Evolutionary conservation across 1,284 basidiomycete species (phyloP).

Genomic region (Ganoderma lingzhi): DNA sequence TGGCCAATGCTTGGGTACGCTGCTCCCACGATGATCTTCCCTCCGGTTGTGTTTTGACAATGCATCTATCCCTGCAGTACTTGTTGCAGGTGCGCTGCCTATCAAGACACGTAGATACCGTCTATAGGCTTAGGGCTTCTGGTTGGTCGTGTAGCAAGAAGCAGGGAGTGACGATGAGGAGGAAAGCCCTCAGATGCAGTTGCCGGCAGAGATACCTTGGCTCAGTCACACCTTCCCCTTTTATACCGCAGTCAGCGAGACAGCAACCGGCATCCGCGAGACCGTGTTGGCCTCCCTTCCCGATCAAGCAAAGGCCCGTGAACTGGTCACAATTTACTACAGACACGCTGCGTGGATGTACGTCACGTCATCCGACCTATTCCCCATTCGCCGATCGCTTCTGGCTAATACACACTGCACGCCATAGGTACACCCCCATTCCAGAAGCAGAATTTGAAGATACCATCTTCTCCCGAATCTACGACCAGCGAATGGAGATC

Average conservation of each 20-base stretch:
- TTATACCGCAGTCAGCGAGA: slow-evolving; percentile 50
- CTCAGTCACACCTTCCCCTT: slow-evolving; percentile 68
- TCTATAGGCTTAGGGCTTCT: slow-evolving; percentile 17
- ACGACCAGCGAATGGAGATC: slow-evolving; percentile 48
- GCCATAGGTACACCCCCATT: slow-evolving; percentile 67
- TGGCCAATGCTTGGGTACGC: slow-evolving; percentile 73
- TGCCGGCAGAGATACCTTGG: slow-evolving; percentile 64
- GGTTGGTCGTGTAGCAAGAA: slow-evolving; percentile 56
- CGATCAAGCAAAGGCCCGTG: slow-evolving; percentile 49
- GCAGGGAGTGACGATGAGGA: slow-evolving; percentile 62
- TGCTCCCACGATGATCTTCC: slow-evolving; percentile 4
- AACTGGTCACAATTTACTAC: slow-evolving; percentile 61
- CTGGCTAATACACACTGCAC: not conserved
- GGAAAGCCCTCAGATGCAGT: slow-evolving; percentile 48
- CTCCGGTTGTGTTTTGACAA: slow-evolving; percentile 18
- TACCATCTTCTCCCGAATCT: slow-evolving; percentile 59
- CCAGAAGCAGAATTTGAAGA: slow-evolving; percentile 61
- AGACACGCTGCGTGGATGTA: slow-evolving; percentile 75
- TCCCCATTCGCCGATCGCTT: slow-evolving; percentile 10
- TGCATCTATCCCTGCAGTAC: slow-evolving; percentile 40
- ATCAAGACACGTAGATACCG: slow-evolving; percentile 24
- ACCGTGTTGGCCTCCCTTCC: slow-evolving; percentile 58
- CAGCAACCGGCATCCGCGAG: slow-evolving; percentile 50
- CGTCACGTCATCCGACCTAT: slow-evolving; percentile 39
- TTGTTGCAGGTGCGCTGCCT: slow-evolving; percentile 44